Conservation (phyloP, 177 flowering plant genomes). For the Vitis hybrid region DNA sequence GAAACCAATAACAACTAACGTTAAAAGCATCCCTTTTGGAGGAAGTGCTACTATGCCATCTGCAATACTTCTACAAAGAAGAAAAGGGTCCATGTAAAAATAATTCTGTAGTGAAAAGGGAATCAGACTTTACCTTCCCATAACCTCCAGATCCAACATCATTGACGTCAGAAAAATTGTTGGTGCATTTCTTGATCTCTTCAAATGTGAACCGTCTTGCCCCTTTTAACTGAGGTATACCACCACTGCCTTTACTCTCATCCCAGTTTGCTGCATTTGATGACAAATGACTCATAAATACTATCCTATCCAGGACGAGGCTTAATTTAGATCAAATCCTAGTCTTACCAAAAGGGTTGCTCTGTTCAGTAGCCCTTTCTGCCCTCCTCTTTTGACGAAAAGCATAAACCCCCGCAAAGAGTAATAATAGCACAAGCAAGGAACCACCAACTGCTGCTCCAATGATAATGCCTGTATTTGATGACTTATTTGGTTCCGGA, state of each 20-base stretch:
- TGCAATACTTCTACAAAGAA: no score
- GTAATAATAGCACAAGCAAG: conserved; percentile 30
- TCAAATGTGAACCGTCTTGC: conserved; percentile 52
- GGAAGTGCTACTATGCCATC: no score
- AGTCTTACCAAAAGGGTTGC: conserved; percentile 46
- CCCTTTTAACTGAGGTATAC: conserved; percentile 51
- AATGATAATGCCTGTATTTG: conserved; percentile 25
- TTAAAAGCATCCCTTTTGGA: no score
- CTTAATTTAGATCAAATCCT: background rate
- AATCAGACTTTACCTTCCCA: conserved; percentile 46
- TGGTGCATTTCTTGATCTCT: conserved; percentile 51
- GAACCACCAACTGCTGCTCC: conserved; percentile 44
- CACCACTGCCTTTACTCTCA: conserved; percentile 25
- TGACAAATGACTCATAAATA: background rate
- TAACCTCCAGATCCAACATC: conserved; percentile 65
- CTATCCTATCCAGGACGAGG: background rate
- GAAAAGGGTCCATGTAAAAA: no score
- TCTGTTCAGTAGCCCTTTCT: conserved; percentile 26
- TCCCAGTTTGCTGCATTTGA: conserved; percentile 46
- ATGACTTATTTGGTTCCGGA: conserved; percentile 5
- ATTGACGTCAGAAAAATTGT: conserved; percentile 56
- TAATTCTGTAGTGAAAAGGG: no score
- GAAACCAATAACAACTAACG: no score
- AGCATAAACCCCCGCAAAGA: conserved; percentile 40
- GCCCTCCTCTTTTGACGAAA: conserved; percentile 40